Percentiles rank a stretch among this genome's conserved stretches.
Conservation (phyloP, 2,329 filamentous ascomycete species). For the Bipolaris cookei region DNA sequence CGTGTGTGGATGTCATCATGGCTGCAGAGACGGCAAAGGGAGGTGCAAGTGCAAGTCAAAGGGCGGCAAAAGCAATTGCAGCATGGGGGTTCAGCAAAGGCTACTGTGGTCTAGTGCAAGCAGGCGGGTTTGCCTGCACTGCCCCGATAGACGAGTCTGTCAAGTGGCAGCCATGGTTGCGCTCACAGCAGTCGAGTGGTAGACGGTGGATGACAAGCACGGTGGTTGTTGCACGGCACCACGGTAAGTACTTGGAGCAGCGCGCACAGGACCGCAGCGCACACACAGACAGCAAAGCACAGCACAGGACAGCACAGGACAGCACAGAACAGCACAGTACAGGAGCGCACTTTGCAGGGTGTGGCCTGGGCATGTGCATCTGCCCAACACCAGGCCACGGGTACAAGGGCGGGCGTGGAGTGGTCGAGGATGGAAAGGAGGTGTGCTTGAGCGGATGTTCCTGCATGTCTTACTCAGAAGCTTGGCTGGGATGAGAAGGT, state of each 20-base stretch:
- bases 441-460: slow-evolving; percentile 27
- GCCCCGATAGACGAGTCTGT: slow-evolving; percentile 31
- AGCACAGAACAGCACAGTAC: too few relatives aligned
- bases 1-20: slow-evolving; percentile 28
- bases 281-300: too few relatives aligned
- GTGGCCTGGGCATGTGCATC: neutral
- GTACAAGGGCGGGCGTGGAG: too few relatives aligned
- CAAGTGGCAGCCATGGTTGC: slow-evolving; percentile 32
- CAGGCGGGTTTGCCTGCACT: slow-evolving; percentile 21
- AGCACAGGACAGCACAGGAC: too few relatives aligned
- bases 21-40: slow-evolving; percentile 24
- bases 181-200: slow-evolving; percentile 27
- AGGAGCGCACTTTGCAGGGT: slow-evolving; percentile 4
- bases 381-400: slow-evolving; percentile 13
- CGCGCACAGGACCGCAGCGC: too few relatives aligned
- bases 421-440: neutral
- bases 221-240: slow-evolving; percentile 23
- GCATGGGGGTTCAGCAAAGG: neutral
- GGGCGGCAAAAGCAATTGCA: slow-evolving; percentile 23
- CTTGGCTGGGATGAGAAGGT: slow-evolving; percentile 10
- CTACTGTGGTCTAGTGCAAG: slow-evolving; percentile 16
- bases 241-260: too few relatives aligned
- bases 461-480: slow-evolving; percentile 35
- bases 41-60: slow-evolving; percentile 19
- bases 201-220: too few relatives aligned